Conservation (phyloP, 345 rosid genomes). For the Eucalyptus camaldulensis region DNA sequence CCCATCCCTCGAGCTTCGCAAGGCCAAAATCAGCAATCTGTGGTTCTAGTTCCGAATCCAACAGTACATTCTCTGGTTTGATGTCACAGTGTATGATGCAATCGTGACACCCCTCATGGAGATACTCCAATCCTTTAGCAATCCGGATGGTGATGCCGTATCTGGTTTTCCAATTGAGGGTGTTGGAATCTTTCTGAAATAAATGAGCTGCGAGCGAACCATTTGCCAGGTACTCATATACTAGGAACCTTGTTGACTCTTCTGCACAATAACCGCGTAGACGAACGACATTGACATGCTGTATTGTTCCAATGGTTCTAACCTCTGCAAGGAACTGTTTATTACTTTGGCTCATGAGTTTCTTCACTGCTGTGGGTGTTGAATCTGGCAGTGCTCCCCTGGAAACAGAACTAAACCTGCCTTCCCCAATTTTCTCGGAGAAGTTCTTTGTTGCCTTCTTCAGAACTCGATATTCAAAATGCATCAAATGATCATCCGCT, state of each 20-base stretch:
- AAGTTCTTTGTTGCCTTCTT: neutral
- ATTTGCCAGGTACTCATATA: slow-evolving; percentile 7
- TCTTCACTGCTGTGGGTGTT: slow-evolving; percentile 5
- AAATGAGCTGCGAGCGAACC: neutral
- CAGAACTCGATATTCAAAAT: neutral
- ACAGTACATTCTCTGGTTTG: slow-evolving; percentile 1
- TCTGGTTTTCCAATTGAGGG: slow-evolving; percentile 3
- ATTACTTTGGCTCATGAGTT: slow-evolving; percentile 1
- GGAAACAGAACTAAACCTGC: slow-evolving; percentile 15
- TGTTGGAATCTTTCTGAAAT: neutral
- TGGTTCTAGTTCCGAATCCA: neutral
- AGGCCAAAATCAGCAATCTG: neutral
- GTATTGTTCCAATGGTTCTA: slow-evolving; percentile 5
- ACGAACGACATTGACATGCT: slow-evolving; percentile 6
- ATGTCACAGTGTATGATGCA: neutral
- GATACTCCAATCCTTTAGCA: slow-evolving; percentile 6
- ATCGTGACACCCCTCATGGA: slow-evolving; percentile 3
- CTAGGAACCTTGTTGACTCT: neutral
- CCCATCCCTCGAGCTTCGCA: neutral
- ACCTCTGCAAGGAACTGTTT: slow-evolving; percentile 10
- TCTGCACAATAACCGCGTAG: slow-evolving; percentile 5
- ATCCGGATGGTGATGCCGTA: neutral
- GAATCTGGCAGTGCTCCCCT: slow-evolving; percentile 1
- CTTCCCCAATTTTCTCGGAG: slow-evolving; percentile 2
- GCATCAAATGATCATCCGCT: neutral